Base-by-base conservation (phyloP, 2,329 filamentous ascomycete species). In the Ophiocordyceps australis region DNA sequence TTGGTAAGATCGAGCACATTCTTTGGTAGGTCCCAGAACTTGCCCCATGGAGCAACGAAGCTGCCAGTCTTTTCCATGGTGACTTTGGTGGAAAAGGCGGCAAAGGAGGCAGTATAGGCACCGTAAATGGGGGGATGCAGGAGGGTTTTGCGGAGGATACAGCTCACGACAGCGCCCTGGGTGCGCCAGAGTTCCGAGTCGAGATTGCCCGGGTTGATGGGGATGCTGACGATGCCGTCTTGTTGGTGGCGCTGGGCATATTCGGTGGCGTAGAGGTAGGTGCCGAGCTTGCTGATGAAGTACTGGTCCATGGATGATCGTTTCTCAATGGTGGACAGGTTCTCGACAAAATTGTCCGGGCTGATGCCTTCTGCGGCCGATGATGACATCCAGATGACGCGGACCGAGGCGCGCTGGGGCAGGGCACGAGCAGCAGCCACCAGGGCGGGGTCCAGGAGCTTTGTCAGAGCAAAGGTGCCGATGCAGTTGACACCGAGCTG, bases 21-120 rank as follows among this genome's bases (percentile, higher is more conserved):
- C 4, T 35, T 29, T 1, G 46, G 38, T 3, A 49, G 33, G 3
- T 37, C 29, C 30, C 38, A 40, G 18, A 55, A 30, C 10, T 45
- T 38, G 14, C 52, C 53, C 40, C 45, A 57, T 0, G 52, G 53
- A 1, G 41, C 41, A 22, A 55, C 50, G 14, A 30, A 40, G 9
- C 20, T 17, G 0, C 38, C 38, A 4, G 28, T 32, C 3, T 35
- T 30, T 6, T 40, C 52, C 2, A 47, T 20, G 0, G 47, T 56
- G 4, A 63, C 41, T 0, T 59, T 47, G 0, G 52, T 49, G 0
- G 57, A 56, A 20, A 59, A 41, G 0, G 47, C 59, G 1, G 58
- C 50, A 30, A 52, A 66, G 1, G 65, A 34, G 30, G 57, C 49
- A 0, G 60, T 60, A 35, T 61, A 63, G 0, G 57, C 59, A 0